Conservation (phyloP, 1,139 yeast species). For the Ogataea hybrid region DNA sequence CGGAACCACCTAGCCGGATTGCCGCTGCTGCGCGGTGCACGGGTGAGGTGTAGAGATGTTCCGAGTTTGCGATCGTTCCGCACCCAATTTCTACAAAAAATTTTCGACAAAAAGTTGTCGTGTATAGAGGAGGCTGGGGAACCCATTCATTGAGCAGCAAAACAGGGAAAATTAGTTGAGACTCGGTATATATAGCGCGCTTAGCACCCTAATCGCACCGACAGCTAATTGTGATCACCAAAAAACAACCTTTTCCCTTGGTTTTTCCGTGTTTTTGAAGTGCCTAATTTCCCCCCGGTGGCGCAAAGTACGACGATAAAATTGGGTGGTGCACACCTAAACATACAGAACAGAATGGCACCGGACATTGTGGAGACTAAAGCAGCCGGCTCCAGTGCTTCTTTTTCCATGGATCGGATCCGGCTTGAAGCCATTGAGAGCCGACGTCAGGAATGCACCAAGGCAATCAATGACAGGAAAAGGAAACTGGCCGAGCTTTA, state of each 20-base stretch:
- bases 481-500: conserved; percentile 55
- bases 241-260: background rate
- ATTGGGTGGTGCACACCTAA: conserved; percentile 12
- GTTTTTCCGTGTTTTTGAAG: conserved; percentile 1
- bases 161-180: conserved; percentile 1
- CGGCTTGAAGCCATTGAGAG: conserved; percentile 45
- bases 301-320: conserved; percentile 10
- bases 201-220: background rate
- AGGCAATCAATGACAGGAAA: conserved; percentile 39
- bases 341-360: conserved; percentile 7
- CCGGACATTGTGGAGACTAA: conserved; percentile 8
- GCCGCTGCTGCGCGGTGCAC: conserved; percentile 1
- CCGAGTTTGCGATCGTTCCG: conserved; percentile 1
- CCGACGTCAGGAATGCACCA: conserved; percentile 40
- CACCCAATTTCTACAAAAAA: conserved; percentile 7
- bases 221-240: background rate
- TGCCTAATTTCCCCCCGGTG: conserved; percentile 5
- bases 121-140: conserved; percentile 13
- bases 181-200: conserved; percentile 1
- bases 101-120: conserved; percentile 12
- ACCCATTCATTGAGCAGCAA: conserved; percentile 2
- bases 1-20: background rate
- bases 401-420: conserved; percentile 39
- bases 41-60: conserved; percentile 6
- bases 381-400: conserved; percentile 5